These are phyloP conservation scores for Cystoderma amianthinum DNA, from an alignment of 768 basidiomycete genomes.

Conservation along the genomic window DNA sequence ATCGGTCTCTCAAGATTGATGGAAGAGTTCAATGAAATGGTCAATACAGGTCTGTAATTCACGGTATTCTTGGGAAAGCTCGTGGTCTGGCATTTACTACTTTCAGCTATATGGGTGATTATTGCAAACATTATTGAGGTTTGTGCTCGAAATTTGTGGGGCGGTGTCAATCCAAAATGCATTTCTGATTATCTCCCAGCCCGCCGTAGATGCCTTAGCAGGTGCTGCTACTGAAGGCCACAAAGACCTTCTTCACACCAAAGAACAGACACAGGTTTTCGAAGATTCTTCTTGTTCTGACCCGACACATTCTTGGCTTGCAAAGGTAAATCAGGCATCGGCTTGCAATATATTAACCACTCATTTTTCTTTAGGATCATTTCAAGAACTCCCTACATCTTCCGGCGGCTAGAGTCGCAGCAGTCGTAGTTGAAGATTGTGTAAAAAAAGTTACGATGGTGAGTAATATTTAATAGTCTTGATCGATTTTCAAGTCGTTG, in stretches of 20 bases:
- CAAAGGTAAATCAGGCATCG: background rate
- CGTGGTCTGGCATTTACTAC: background rate
- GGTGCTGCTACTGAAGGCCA: background rate
- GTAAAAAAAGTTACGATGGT: no score
- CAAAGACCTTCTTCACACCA: background rate
- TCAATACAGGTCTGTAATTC: background rate
- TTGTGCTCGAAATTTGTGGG: background rate
- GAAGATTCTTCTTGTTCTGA: background rate
- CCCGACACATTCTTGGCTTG: background rate
- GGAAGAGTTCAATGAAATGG: background rate
- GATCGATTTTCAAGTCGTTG: no score
- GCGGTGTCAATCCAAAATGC: background rate
- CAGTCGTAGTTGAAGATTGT: no score
- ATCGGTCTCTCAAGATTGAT: background rate
- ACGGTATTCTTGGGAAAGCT: background rate
- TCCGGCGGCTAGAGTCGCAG: no score
- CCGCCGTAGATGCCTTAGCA: background rate
- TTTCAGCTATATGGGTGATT: background rate
- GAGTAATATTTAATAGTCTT: no score
- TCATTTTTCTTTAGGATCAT: no score
- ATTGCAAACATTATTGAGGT: background rate
- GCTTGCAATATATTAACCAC: no score
- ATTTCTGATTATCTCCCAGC: background rate
- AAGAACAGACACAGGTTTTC: background rate
- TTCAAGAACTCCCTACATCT: no score